A percentile compares a stretch with the other conserved stretches of the same genome.
Conservation (phyloP, 208 protist genomes). For the Trypanosoma scelopori region DNA sequence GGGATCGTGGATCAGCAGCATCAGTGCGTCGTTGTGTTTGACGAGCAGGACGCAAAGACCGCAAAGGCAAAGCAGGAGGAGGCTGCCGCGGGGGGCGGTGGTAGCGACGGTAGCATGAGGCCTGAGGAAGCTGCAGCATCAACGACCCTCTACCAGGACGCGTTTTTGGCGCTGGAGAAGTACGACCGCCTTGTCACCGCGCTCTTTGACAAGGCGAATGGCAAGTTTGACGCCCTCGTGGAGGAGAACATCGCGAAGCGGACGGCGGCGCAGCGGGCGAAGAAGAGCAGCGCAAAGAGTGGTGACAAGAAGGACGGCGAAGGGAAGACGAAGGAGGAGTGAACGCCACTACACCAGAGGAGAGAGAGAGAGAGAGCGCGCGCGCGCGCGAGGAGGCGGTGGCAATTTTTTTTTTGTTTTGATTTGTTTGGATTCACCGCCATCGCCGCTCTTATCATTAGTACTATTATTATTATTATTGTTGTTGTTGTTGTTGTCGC, state of each 20-base stretch:
- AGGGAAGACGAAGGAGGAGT: conserved; percentile 14
- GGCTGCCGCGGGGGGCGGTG: conserved; percentile 23
- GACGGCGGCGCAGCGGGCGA: conserved; percentile 18
- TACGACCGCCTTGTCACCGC: conserved; percentile 86
- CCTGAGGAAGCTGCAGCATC: conserved; percentile 16
- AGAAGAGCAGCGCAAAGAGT: conserved; percentile 15
- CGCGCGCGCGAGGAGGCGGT: no score
- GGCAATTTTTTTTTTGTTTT: no score
- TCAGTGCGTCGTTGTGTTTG: conserved; percentile 92
- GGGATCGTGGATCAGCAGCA: conserved; percentile 93
- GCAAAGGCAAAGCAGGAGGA: conserved; percentile 28
- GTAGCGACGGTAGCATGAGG: conserved; percentile 1
- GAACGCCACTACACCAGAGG: neutral
- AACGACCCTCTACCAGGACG: conserved; percentile 81
- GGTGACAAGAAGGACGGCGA: conserved; percentile 10
- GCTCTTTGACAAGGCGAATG: conserved; percentile 84
- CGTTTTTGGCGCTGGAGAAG: conserved; percentile 58
- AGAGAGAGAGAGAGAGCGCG: no score
- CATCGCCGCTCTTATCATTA: no score
- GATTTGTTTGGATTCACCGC: no score
- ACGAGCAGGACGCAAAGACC: conserved; percentile 51
- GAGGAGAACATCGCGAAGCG: conserved; percentile 78
- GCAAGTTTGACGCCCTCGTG: conserved; percentile 84
- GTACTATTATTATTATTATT: no score
- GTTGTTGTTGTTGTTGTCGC: no score